Percentiles rank a stretch among this genome's conserved stretches.
Evolutionary conservation across 208 protist species (phyloP).

Genomic region (Acanthamoeba sp.): DNA sequence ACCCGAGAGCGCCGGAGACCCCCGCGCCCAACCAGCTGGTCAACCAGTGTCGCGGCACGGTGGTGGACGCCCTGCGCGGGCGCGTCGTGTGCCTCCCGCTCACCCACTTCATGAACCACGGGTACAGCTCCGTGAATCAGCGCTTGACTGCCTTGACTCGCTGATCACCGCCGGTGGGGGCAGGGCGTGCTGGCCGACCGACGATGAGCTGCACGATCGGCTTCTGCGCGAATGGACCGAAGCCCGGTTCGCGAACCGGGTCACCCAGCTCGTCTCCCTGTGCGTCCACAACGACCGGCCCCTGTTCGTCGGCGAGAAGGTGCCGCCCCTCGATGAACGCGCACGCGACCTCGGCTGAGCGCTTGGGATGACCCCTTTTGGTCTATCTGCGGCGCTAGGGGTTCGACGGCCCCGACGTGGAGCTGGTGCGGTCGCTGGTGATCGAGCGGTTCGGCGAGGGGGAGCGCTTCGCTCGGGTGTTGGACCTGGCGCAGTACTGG

Average conservation of each 20-base stretch:
- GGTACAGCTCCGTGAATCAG: neutral
- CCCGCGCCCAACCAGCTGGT: neutral
- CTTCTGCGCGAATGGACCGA: neutral
- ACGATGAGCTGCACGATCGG: neutral
- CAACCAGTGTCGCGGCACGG: neutral
- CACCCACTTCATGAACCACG: neutral
- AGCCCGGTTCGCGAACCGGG: neutral
- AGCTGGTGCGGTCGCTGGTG: neutral
- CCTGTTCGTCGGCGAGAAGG: neutral
- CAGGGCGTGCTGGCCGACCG: neutral
- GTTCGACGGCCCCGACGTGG: neutral
- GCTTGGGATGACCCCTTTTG: no score
- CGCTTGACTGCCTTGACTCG: neutral
- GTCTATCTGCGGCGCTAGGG: neutral
- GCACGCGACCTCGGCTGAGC: neutral
- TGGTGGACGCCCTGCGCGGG: neutral
- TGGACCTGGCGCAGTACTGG: constrained; percentile 5
- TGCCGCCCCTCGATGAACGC: no score
- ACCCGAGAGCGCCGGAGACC: neutral
- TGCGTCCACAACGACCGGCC: neutral
- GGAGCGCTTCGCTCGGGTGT: neutral
- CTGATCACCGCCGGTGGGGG: no score
- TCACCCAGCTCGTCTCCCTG: neutral
- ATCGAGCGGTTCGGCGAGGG: neutral
- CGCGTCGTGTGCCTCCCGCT: neutral